Base-by-base conservation (phyloP, 768 basidiomycete species). In the Boletus vinaceobasis region DNA sequence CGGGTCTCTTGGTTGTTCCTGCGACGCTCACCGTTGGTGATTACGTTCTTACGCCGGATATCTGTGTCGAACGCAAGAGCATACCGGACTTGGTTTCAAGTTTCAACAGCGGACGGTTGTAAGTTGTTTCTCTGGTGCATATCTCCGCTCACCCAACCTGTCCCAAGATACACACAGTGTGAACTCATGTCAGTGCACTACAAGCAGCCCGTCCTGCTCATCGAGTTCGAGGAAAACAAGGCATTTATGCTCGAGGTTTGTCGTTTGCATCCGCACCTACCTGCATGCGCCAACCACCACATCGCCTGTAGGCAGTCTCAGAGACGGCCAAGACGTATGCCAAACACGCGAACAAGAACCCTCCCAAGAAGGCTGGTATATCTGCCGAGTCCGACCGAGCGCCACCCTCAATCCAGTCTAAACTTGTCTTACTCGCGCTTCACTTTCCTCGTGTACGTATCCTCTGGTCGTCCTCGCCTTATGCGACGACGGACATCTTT, bases 211-310 rank as follows among this genome's bases (percentile, higher is more conserved):
- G 79, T 99, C 49, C 76, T 99, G 15, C 77, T 98, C 10, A 97
- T 98, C 62, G 95, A 99, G 67, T 98, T 98, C 58, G 96, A 98
- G 67, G 93, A 98, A 73, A 90, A 97, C 70, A 98, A 96, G 63
- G 86, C 92, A 0, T 97, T 98, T 70, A 88, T 90, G 0, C 78
- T 98, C 11, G 89, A 94, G 72, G 94, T 90, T 56, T 50, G 77
- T 67, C 14, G n/a, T 48, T 48, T 36, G 7, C 26, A 7, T 39
- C 27, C 17, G 15, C 10, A 9, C 5, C 7, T 38, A 9, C 39
- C 14, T 15, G 4, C 32, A 32, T 13, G 13, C 31, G 21, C 32
- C 14, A 26, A 26, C 40, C 11, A 45, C 43, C 11, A 5, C 40
- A 10, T 2, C 23, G 23, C 23, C 23, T 17, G 6, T n/a, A 90